phyloP scores from a whole-genome alignment of 768 basidiomycete genomes.

The Harrya chromipes region DNA sequence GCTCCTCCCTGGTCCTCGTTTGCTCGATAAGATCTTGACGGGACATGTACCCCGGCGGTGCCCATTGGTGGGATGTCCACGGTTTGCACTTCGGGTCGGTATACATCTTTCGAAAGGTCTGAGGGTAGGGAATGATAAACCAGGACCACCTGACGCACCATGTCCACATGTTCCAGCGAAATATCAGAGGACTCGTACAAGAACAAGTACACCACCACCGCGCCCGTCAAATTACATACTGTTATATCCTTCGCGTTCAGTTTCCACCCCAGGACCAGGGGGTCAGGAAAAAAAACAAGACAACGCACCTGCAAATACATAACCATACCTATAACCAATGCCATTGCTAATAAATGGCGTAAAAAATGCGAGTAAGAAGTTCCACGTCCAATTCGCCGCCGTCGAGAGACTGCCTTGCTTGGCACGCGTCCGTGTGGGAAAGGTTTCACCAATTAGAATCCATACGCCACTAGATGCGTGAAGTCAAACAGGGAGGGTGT shows the following conservation, averaged over 20 bases:
- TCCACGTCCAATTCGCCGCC: conserved; percentile 66
- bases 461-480: conserved; percentile 49
- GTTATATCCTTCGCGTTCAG: not conserved
- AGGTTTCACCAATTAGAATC: conserved; percentile 78
- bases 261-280: not conserved
- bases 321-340: conserved; percentile 64
- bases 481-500: not conserved
- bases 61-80: conserved; percentile 63
- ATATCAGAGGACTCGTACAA: conserved; percentile 71
- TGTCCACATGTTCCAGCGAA: conserved; percentile 62
- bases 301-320: conserved; percentile 58
- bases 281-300: too few relatives aligned
- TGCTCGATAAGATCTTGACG: conserved; percentile 46
- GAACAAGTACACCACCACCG: conserved; percentile 66
- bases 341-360: conserved; percentile 65
- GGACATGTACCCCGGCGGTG: conserved; percentile 50
- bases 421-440: conserved; percentile 67
- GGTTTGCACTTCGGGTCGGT: conserved; percentile 60
- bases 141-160: conserved; percentile 32
- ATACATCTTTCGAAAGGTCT: conserved; percentile 47
- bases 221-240: conserved; percentile 59
- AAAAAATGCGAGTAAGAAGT: conserved; percentile 73
- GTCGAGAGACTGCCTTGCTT: conserved; percentile 70
- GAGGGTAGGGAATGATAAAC: not conserved
- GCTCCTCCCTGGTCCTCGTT: conserved; percentile 37